These are phyloP conservation scores for Geranium incanum DNA, from an alignment of 441 rosid species.

Conservation along the genomic window DNA sequence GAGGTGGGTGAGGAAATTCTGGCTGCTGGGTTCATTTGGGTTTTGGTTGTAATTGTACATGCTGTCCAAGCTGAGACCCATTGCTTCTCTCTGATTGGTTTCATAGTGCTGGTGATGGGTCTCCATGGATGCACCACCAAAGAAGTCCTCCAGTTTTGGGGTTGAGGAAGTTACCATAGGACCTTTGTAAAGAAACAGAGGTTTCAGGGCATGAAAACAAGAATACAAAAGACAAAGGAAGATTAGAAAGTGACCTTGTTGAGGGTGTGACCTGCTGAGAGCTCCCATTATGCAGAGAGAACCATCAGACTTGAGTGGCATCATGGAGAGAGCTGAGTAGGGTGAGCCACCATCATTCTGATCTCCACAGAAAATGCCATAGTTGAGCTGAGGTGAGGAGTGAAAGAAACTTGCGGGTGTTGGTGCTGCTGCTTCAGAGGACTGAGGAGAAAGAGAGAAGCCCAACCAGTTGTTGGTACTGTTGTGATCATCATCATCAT, in stretches of 20 bases:
- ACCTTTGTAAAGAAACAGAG: slow-evolving; percentile 9
- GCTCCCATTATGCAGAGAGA: slow-evolving; percentile 95
- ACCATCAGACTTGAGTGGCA: slow-evolving; percentile 96
- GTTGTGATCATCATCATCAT: slow-evolving; percentile 30
- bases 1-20: slow-evolving; percentile 25
- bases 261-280: slow-evolving; percentile 50
- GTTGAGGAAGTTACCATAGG: slow-evolving; percentile 46
- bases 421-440: slow-evolving; percentile 19
- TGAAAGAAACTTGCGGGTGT: too few relatives aligned
- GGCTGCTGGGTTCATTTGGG: slow-evolving; percentile 33
- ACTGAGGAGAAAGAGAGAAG: slow-evolving; percentile 68
- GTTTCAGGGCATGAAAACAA: neutral
- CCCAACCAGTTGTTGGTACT: slow-evolving; percentile 55
- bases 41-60: slow-evolving; percentile 31
- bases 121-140: slow-evolving; percentile 54
- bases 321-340: slow-evolving; percentile 49
- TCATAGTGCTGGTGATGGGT: slow-evolving; percentile 45
- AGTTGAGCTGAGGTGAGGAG: slow-evolving; percentile 23
- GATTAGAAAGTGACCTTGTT: neutral
- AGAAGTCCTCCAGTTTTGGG: slow-evolving; percentile 92
- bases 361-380: slow-evolving; percentile 21
- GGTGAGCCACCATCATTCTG: slow-evolving; percentile 34
- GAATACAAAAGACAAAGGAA: neutral
- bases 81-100: slow-evolving; percentile 26
- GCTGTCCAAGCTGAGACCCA: slow-evolving; percentile 81